phyloP scores from a whole-genome alignment of 805 yeast genomes.

The Komagataella phaffii region DNA sequence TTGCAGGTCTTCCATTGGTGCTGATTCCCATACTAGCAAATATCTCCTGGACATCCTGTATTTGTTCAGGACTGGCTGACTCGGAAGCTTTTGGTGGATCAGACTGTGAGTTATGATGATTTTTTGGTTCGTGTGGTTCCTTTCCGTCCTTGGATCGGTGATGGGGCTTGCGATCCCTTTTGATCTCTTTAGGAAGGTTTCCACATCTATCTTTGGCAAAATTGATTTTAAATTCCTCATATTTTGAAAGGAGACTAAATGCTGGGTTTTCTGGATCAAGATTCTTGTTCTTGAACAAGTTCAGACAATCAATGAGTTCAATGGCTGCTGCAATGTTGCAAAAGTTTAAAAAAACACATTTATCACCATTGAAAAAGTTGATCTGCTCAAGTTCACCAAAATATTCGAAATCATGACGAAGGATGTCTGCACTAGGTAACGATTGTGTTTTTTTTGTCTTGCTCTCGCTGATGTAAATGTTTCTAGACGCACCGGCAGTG shows the following conservation, averaged over 20 bases:
- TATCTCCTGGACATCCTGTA: constrained; percentile 21
- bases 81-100: background rate
- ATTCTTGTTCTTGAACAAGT: constrained; percentile 17
- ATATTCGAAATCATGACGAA: constrained; percentile 44
- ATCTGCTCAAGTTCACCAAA: constrained; percentile 72
- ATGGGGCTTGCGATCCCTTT: constrained; percentile 1
- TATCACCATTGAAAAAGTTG: constrained; percentile 53
- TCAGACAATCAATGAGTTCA: constrained; percentile 45
- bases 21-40: constrained; percentile 8
- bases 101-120: background rate
- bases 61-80: constrained; percentile 29
- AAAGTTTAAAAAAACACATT: constrained; percentile 68
- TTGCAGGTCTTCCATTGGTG: constrained; percentile 1
- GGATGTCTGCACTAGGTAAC: constrained; percentile 29
- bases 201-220: constrained; percentile 79
- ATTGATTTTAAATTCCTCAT: constrained; percentile 40
- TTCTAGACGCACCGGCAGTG: constrained; percentile 64
- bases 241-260: constrained; percentile 25
- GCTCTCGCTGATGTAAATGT: constrained; percentile 57
- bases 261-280: constrained; percentile 18
- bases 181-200: constrained; percentile 44
- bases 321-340: constrained; percentile 52
- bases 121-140: background rate
- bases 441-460: constrained; percentile 14
- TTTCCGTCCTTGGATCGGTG: background rate